Conservation (phyloP, 2,329 filamentous ascomycete genomes). For the Fusarium duplospermum region DNA sequence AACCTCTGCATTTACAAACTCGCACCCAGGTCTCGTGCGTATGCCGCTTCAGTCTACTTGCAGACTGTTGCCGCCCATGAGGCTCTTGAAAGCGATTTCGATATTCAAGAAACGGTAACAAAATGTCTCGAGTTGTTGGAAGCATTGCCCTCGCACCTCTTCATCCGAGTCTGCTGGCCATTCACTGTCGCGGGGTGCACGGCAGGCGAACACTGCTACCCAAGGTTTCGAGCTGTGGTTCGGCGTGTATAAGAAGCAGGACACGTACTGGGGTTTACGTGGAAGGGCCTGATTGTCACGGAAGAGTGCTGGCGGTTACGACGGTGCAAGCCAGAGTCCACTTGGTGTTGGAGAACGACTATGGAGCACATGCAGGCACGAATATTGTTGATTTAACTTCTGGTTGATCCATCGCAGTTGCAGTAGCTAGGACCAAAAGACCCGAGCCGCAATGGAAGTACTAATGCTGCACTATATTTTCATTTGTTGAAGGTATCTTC, state of each 20-base stretch:
- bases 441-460: too few relatives aligned
- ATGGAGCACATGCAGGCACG: conserved; percentile 5
- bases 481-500: too few relatives aligned
- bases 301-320: conserved; percentile 13
- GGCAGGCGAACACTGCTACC: neutral
- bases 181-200: conserved; percentile 14
- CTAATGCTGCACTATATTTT: too few relatives aligned
- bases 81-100: neutral
- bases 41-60: conserved; percentile 1
- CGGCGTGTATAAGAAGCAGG: neutral
- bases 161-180: conserved; percentile 18
- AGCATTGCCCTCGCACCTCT: neutral
- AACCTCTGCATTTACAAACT: neutral
- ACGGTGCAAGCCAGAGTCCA: neutral
- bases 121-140: conserved; percentile 12
- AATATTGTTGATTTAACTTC: conserved; percentile 2
- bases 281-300: conserved; percentile 18
- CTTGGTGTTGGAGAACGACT: conserved; percentile 15
- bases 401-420: too few relatives aligned
- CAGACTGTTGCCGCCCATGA: neutral
- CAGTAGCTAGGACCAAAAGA: too few relatives aligned
- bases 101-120: neutral
- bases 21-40: neutral
- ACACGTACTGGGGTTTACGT: conserved; percentile 7
- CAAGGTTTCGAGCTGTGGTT: conserved; percentile 1